A percentile compares a stretch with the other conserved stretches of the same genome.
phyloP scores from a whole-genome alignment of 75 land plant species.

The Sequoiadendron giganteum region DNA sequence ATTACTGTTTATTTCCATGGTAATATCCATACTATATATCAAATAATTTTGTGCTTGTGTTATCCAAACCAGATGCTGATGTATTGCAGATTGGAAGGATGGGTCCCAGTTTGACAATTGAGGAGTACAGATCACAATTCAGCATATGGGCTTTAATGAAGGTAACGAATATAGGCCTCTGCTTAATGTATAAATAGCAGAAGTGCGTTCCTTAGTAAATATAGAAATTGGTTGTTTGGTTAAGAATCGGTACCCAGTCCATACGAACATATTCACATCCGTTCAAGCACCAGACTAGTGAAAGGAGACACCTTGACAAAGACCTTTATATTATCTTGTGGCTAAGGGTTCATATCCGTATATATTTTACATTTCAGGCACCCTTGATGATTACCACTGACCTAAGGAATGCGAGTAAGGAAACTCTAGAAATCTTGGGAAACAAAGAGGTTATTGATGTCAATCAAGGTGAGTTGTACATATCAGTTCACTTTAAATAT shows the following conservation, averaged over 20 bases:
- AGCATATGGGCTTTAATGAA: constrained; percentile 89
- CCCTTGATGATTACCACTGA: constrained; percentile 91
- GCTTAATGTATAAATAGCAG: not conserved
- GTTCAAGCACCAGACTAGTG: not conserved
- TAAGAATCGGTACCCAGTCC: not conserved
- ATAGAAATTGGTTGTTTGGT: not conserved
- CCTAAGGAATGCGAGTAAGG: constrained; percentile 52
- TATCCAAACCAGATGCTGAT: constrained; percentile 70
- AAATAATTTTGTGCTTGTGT: not conserved
- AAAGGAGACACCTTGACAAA: not conserved
- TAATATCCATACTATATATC: not conserved
- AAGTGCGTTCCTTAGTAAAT: not conserved
- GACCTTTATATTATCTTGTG: not conserved
- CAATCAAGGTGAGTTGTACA: constrained; percentile 67
- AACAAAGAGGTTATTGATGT: constrained; percentile 85
- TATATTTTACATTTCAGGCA: constrained; percentile 50
- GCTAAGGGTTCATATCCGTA: not conserved
- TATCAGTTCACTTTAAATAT: not conserved
- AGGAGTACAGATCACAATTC: constrained; percentile 83
- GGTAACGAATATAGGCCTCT: constrained; percentile 24
- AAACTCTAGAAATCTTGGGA: constrained; percentile 47
- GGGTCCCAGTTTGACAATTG: constrained; percentile 58
- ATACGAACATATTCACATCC: not conserved
- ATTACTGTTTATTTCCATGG: no score
- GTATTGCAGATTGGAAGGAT: constrained; percentile 89